Conservation (phyloP, 805 yeast species). For the Barnettozyma wickerhamii region DNA sequence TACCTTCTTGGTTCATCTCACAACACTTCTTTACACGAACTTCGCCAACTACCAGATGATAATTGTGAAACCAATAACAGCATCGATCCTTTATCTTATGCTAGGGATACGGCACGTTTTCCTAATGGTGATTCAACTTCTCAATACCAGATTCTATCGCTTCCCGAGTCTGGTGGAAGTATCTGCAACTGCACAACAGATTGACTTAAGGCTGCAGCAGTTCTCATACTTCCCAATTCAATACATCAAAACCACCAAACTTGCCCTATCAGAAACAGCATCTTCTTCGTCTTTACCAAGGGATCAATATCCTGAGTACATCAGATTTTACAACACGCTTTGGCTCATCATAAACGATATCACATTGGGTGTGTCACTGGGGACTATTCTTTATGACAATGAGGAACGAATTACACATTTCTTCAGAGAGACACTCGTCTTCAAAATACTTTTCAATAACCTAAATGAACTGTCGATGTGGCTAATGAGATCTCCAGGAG, state of each 20-base stretch:
- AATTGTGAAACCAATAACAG: constrained; percentile 15
- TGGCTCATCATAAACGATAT: constrained; percentile 88
- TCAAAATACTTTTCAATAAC: constrained; percentile 39
- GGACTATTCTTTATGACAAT: constrained; percentile 41
- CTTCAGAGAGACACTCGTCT: constrained; percentile 30
- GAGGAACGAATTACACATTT: constrained; percentile 24
- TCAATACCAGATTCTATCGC: constrained; percentile 27
- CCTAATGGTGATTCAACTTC: constrained; percentile 14
- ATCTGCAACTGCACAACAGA: constrained; percentile 70
- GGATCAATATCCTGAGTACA: constrained; percentile 56
- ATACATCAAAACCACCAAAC: constrained; percentile 47
- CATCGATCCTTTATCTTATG: constrained; percentile 7
- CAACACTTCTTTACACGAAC: no score
- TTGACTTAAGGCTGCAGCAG: constrained; percentile 74
- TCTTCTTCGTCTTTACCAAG: constrained; percentile 33
- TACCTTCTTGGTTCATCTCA: no score
- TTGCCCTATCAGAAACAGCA: constrained; percentile 16
- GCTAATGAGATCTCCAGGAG: constrained; percentile 90
- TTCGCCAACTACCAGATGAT: background rate
- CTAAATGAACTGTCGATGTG: constrained; percentile 51
- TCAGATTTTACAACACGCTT: constrained; percentile 75
- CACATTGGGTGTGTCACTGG: constrained; percentile 62
- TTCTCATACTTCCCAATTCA: constrained; percentile 77
- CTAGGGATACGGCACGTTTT: constrained; percentile 15
- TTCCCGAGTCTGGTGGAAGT: constrained; percentile 32